A percentile compares a stretch with the other conserved stretches of the same genome.
Evolutionary conservation across 768 basidiomycete species (phyloP).

Genomic region (Pleurotus tuoliensis): DNA sequence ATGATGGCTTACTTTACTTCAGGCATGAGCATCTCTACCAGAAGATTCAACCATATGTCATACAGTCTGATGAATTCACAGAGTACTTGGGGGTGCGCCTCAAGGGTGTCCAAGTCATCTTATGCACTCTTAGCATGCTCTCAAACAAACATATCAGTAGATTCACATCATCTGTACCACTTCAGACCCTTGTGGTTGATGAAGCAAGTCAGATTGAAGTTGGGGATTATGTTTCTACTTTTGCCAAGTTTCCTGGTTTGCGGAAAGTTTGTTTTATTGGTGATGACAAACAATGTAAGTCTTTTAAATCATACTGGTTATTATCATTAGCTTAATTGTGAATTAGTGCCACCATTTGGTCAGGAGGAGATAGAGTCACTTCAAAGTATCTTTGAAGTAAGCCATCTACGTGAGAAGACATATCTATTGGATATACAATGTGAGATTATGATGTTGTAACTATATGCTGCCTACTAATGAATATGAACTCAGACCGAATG

Average conservation of each 20-base stretch:
- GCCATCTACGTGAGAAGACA: constrained; percentile 46
- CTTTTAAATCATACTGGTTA: constrained; percentile 12
- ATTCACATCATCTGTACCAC: constrained; percentile 31
- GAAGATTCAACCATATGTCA: constrained; percentile 42
- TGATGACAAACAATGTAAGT: constrained; percentile 62
- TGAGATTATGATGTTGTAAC: constrained; percentile 28
- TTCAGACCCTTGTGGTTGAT: constrained; percentile 55
- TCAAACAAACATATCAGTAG: constrained; percentile 32
- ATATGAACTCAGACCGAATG: constrained; percentile 63
- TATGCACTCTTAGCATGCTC: constrained; percentile 79
- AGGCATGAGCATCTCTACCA: constrained; percentile 84
- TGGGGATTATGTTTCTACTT: constrained; percentile 43
- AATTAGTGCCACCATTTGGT: constrained; percentile 74
- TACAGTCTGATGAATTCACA: constrained; percentile 42
- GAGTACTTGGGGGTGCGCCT: constrained; percentile 8
- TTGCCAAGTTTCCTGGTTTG: constrained; percentile 35
- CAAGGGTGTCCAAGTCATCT: constrained; percentile 48
- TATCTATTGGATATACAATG: constrained; percentile 74
- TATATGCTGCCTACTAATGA: constrained; percentile 5
- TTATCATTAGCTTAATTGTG: constrained; percentile 7
- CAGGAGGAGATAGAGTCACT: constrained; percentile 62
- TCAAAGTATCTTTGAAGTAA: constrained; percentile 76
- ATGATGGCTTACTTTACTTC: constrained; percentile 6
- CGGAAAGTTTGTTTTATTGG: constrained; percentile 62
- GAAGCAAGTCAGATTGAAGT: constrained; percentile 61